Base-by-base conservation (phyloP, 106 monocot genomes). In the Narthecium ossifragum region DNA sequence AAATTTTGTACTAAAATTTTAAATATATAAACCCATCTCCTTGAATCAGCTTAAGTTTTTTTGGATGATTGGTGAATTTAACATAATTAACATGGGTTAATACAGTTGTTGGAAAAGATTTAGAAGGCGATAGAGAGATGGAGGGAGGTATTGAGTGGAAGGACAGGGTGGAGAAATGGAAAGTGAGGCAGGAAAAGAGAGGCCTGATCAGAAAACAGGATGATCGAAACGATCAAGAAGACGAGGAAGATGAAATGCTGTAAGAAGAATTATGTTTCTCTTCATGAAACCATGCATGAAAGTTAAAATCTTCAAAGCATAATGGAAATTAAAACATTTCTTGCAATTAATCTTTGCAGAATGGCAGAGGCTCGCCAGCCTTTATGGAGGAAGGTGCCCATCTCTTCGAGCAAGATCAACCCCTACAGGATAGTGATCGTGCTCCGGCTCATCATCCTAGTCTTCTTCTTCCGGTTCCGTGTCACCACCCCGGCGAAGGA, bases 351-450 rank as follows among this genome's bases (percentile, higher is more conserved):
- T 28, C 26, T 74, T 36, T 6, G 4, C 74, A 93, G 93, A 11
- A 72, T 73, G 65, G 82, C 89, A 1, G 93, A 93, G 67, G 93
- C 93, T 2, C 75, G 93, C 25, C 93, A 93, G 61, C 93, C 93
- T 2, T 60, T 93, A 31, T 93, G 93, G 93, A 73, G 93, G 7
- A 93, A 93, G 62, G 88, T 93, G 1, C 85, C 89, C 12, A 79
- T 93, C 53, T 68, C 93, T 0, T 82, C 93, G 8, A 89, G 89
- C 74, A 73, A 60, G 62, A 83, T 93, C 73, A 93, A 73, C 74
- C 93, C 93, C 0, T 93, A 93, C 65, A 85, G 93, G 51, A 93
- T 93, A 38, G 93, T 85, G 14, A 83, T 93, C 62, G 51, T 89
- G 40, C 66, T 93, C 57, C 88, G 93, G 7, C 93, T 93, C 40